Conservation (phyloP, 2,329 filamentous ascomycete species). For the Ophiostoma novo-ulmi region DNA sequence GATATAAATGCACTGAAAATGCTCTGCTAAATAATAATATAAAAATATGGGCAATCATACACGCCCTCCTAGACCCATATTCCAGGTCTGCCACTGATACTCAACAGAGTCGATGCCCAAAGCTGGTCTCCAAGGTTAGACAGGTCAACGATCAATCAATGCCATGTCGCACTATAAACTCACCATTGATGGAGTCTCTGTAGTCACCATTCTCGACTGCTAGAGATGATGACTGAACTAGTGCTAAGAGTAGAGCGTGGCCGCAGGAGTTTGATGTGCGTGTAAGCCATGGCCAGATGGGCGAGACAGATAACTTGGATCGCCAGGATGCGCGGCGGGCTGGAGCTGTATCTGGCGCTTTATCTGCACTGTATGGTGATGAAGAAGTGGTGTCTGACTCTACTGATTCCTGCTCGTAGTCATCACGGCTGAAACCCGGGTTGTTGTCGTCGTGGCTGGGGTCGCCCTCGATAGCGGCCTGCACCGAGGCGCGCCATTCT, state of each 20-base stretch:
- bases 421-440: neutral
- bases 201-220: neutral
- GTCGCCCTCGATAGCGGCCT: slow-evolving; percentile 5
- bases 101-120: slow-evolving; percentile 20
- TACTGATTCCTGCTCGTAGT: neutral
- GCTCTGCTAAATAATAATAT: neutral
- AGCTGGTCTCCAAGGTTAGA: slow-evolving; percentile 13
- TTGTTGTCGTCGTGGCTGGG: neutral
- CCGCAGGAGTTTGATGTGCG: slow-evolving; percentile 16
- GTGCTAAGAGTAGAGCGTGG: neutral
- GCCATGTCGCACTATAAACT: neutral
- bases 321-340: slow-evolving; percentile 8
- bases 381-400: neutral
- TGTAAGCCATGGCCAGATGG: slow-evolving; percentile 20
- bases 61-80: neutral
- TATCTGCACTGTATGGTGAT: neutral
- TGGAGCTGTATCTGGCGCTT: neutral
- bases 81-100: slow-evolving; percentile 23
- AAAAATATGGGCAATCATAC: neutral
- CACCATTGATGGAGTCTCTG: neutral
- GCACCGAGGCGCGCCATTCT: slow-evolving; percentile 17
- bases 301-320: slow-evolving; percentile 3
- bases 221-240: neutral
- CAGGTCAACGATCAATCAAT: neutral
- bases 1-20: too few relatives aligned